These are phyloP conservation scores for Chlamydomonas applanata DNA, from an alignment of 139 green algal genomes.

Conservation along the genomic window DNA sequence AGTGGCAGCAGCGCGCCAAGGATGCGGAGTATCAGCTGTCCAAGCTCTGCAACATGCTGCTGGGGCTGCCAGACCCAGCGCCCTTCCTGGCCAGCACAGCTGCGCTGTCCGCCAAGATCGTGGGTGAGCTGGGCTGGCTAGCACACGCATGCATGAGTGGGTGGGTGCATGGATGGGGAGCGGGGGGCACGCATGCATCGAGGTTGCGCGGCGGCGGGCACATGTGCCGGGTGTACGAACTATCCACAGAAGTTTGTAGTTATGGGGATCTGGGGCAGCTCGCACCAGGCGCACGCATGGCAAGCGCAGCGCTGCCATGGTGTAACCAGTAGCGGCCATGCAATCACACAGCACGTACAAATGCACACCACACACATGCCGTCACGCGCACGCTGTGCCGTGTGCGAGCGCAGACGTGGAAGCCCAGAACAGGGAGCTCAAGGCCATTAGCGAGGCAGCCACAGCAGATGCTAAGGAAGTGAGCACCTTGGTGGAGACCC, in stretches of 20 bases:
- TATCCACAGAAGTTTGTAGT: no score
- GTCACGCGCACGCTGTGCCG: not conserved
- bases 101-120: slow-evolving; percentile 7
- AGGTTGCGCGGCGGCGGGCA: no score
- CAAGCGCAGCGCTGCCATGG: no score
- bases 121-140: no score
- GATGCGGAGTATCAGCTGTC: slow-evolving; percentile 36
- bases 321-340: no score
- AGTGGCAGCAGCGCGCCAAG: slow-evolving; percentile 36
- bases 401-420: slow-evolving; percentile 31
- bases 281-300: no score
- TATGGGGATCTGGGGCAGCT: no score
- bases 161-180: not conserved
- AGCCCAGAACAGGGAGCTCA: slow-evolving; percentile 34
- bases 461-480: slow-evolving; percentile 30
- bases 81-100: slow-evolving; percentile 13
- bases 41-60: slow-evolving; percentile 27
- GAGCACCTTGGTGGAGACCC: slow-evolving; percentile 29
- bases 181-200: not conserved
- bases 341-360: not conserved
- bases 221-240: no score
- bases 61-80: slow-evolving; percentile 13
- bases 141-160: not conserved
- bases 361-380: not conserved
- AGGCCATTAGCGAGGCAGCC: slow-evolving; percentile 18